Conservation (phyloP, 345 rosid species). For the Rhodomyrtus tomentosa region DNA sequence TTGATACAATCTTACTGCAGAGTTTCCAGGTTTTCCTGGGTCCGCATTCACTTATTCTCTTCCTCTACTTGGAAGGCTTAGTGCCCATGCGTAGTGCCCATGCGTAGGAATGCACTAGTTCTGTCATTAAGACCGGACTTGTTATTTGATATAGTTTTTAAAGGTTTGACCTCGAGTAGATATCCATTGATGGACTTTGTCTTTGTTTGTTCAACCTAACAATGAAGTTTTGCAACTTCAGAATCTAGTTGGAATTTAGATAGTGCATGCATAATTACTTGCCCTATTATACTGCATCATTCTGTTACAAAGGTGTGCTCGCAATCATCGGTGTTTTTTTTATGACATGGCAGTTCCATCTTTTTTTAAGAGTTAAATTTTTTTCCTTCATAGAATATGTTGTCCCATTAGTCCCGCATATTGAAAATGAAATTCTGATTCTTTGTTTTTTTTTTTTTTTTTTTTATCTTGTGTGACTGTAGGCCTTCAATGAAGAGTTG, state of each 20-base stretch:
- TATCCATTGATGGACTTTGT: not conserved
- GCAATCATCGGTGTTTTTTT: not conserved
- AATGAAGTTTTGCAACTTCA: not conserved
- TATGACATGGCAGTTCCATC: not conserved
- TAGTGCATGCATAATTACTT: not conserved
- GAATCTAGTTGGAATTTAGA: not conserved
- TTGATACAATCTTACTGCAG: not conserved
- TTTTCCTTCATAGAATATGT: not conserved
- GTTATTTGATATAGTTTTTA: not conserved
- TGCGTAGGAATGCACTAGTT: not conserved
- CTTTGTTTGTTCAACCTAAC: not conserved
- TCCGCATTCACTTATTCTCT: not conserved
- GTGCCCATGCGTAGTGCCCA: not conserved
- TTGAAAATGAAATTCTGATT: not conserved
- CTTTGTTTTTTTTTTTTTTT: too few relatives aligned
- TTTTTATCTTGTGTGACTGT: conserved; percentile 10
- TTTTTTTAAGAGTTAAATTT: not conserved
- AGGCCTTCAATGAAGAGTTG: conserved; percentile 83
- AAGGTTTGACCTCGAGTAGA: not conserved
- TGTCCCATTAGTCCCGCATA: not conserved
- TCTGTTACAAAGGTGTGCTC: not conserved
- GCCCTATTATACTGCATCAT: not conserved
- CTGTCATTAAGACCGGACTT: not conserved
- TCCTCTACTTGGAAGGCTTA: not conserved
- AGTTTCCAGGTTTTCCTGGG: not conserved